Evolutionary conservation across 2,329 filamentous ascomycete genomes (phyloP), one percentile per base, ranked within the genome.

Genomic region (Diaporthe batatas): DNA sequence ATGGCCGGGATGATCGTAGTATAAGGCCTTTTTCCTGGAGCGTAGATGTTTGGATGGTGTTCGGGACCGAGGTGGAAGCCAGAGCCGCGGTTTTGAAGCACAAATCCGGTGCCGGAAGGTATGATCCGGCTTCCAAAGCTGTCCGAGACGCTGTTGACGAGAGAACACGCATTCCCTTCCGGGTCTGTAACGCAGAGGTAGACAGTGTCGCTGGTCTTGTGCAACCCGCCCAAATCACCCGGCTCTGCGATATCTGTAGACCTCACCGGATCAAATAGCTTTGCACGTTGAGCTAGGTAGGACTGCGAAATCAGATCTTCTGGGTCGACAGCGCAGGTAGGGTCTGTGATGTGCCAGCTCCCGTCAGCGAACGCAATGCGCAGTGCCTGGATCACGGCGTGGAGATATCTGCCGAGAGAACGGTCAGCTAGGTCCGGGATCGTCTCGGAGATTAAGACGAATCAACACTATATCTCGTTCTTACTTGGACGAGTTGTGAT

Each of bases 1-100:
- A 98, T 88, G 0, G 93, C 95, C 0, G 96, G 96, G 77, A 98
- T 98, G 80, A 98, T 98, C 59, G 96, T 98, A 82, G 98, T 96
- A 83, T 98, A 98, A 0, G 96, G 95, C 47, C 96, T 84, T 84
- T 98, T 98, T 18, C 91, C 86, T 0, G 94, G 93, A 11, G 90
- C 93, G 23, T 96, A 88, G 21, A 87, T 87, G 79, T 98, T 98
- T 0, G 95, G 94, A 78, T 97, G 95, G 4, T 85, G 84, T 0
- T 86, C 82, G 0, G 77, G 51, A 16, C 89, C 83, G 0, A 98
- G 88, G 0, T 88, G 90, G 84, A 98, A 98, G 80, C 95, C 96
- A 25, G 92, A 90, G 2, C 93, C 96, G 1, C 96, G 93, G 84
- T 97, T 98, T 80, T 98, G 95, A 10, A 98, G 88, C 0, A 93